phyloP scores from a whole-genome alignment of 108 stramenopile genomes.

The Cyclotella cryptica region DNA sequence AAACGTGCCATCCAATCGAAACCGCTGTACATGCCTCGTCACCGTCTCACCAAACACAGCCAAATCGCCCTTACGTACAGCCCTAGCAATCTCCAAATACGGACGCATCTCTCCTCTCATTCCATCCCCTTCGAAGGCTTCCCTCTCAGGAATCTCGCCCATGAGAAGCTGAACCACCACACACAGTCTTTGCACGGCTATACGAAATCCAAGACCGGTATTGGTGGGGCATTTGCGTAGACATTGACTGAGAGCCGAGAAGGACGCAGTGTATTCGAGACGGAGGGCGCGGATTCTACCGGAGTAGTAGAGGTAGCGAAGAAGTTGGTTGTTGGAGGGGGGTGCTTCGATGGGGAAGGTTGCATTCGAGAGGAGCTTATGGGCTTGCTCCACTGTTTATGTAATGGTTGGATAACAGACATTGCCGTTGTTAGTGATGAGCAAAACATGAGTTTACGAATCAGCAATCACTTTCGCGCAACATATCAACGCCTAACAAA shows the following conservation, averaged over 20 bases:
- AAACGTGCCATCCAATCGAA: conserved; percentile 88
- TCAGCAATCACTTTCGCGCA: no score
- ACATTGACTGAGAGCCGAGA: conserved; percentile 92
- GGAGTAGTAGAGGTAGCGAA: conserved; percentile 96
- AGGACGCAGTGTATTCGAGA: conserved; percentile 95
- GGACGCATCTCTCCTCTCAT: conserved; percentile 85
- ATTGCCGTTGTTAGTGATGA: no score
- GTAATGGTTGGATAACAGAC: no score
- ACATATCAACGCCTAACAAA: neutral
- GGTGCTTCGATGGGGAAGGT: conserved; percentile 89
- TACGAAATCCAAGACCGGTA: conserved; percentile 92
- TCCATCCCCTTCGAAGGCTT: conserved; percentile 81
- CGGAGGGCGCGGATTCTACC: conserved; percentile 94
- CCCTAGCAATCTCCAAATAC: conserved; percentile 94
- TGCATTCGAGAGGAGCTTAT: conserved; percentile 90
- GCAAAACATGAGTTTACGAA: no score
- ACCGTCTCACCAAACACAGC: conserved; percentile 85
- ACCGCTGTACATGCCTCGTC: conserved; percentile 61
- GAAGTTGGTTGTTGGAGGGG: conserved; percentile 95
- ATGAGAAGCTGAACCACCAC: conserved; percentile 95
- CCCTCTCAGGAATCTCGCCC: conserved; percentile 96
- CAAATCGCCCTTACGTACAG: conserved; percentile 96
- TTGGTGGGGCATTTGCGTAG: conserved; percentile 95
- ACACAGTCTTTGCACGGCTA: conserved; percentile 85
- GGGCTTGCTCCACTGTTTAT: conserved; percentile 90